Base-by-base conservation (phyloP, 345 rosid species). In the Erodium maritimum region DNA sequence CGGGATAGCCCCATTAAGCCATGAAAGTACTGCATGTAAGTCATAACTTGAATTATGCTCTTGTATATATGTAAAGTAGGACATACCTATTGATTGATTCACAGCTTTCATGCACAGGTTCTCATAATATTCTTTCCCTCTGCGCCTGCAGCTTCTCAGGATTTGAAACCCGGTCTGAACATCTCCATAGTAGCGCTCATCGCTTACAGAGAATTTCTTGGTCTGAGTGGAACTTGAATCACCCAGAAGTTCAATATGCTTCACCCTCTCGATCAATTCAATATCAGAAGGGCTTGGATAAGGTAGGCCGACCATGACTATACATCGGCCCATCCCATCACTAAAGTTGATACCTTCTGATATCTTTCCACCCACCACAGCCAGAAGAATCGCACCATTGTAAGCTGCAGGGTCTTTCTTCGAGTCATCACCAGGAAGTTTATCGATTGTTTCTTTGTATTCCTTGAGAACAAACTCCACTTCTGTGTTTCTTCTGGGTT, bases 311-410 rank as follows among this genome's bases (percentile, higher is more conserved):
- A 88, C 96, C 98, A 91, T 86, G 68, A 91, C 95, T 56, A 88
- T 79, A 68, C 98, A 86, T 56, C 98, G 72, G 19, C 98, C 93
- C 98, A 91, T 91, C 65, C 95, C 80, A 59, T 91, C 95, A 51
- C 90, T 88, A 77, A 91, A 86, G 79, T 91, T 91, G 80, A 91
- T 91, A 71, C 98, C 98, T 77, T 91, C 95, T 56, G 98, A 91
- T 71, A 91, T 84, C 82, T 91, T 91, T 55, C 98, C 98, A 70
- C 98, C 98, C 60, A 91, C 96, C 24, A 91, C 82, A 20, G 93
- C 96, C 55, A 88, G 77, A 64, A 91, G 83, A 21, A 91, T 56
- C 24, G 98, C 98, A 59, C 98, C 98, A 59, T 60, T 84, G 29
- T 65, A 72, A 62, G 71, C 64, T 56, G 57, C 66, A 21, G 74